Evolutionary conservation across 176 grass and related monocot species (phyloP), one percentile per base, ranked within the genome.

Genomic region (Bromus sterilis): DNA sequence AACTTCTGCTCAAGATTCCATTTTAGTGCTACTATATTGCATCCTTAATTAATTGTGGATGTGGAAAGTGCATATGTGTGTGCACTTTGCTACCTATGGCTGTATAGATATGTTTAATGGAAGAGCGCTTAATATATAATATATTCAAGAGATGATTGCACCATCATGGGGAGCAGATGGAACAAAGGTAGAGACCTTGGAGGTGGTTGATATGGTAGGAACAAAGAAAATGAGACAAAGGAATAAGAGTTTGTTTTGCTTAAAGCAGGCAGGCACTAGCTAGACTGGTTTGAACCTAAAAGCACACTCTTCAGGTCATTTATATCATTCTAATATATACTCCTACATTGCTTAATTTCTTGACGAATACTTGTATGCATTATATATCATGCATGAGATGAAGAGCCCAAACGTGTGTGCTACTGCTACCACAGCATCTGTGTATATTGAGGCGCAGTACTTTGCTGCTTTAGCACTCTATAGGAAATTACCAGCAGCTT

Each of bases 151-250:
- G 82, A 95, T 90, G 68, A 92, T 84, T 90, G 79, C 90, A 86
- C 69, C 82, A 92, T 92, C 82, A 90, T 86, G 87, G 87, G 82
- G 73, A 81, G 78, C 89, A 92, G 84, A 95, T 86, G 85, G 93
- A 94, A 94, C 93, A 94, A 92, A 90, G 89, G 87, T 88, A 88
- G 81, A 83, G 26, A 59, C 71, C 80, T 92, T 80, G 90, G 82
- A 90, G 42, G 82, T 84, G 79, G 78, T 80, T 87, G 86, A 90
- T 86, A 88, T 90, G 82, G 46, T 58, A 90, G 66, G 82, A 86
- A 76, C 55, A 90, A 88, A 79, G 81, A 85, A 86, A 86, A 88
- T 78, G 75, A 84, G 87, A 86, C 82, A 88, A 86, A 74, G 85
- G 90, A 78, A 88, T 78, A 81, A 23, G 42, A 67, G 42, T 60